These are phyloP conservation scores for Millerozyma acaciae DNA, from an alignment of 805 yeast genomes.

Conservation along the genomic window DNA sequence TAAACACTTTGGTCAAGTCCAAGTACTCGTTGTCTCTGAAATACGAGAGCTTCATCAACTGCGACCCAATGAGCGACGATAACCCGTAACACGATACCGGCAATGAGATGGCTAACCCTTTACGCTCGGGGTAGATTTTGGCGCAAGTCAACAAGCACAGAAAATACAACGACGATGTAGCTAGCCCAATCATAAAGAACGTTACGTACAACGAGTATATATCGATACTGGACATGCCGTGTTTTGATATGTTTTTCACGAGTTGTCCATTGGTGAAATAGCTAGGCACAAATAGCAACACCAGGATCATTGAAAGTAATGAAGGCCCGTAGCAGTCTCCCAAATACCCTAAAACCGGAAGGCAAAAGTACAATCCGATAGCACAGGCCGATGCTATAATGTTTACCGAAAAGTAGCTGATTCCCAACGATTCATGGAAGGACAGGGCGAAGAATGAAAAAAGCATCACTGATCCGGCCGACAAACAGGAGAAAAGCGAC, in stretches of 20 bases:
- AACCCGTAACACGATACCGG: conserved; percentile 89
- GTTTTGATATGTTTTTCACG: conserved; percentile 10
- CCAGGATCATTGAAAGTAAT: conserved; percentile 57
- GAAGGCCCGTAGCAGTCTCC: conserved; percentile 88
- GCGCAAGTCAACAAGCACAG: conserved; percentile 78
- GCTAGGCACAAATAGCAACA: conserved; percentile 63
- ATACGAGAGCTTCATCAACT: conserved; percentile 43
- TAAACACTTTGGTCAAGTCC: conserved; percentile 51
- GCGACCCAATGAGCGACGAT: conserved; percentile 73
- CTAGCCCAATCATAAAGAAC: conserved; percentile 61
- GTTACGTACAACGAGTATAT: conserved; percentile 37
- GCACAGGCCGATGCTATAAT: conserved; percentile 69
- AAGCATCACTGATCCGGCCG: conserved; percentile 78
- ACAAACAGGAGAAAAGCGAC: conserved; percentile 61
- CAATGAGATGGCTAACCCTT: conserved; percentile 77
- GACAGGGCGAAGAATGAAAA: conserved; percentile 77
- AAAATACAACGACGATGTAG: conserved; percentile 71
- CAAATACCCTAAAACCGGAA: conserved; percentile 76
- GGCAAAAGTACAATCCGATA: conserved; percentile 77
- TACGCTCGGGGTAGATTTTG: conserved; percentile 69
- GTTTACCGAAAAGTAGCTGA: conserved; percentile 63
- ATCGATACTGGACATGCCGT: conserved; percentile 4
- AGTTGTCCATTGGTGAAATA: conserved; percentile 42
- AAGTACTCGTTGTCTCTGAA: conserved; percentile 31
- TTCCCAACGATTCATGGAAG: conserved; percentile 54